Base-by-base conservation (phyloP, 257 asterid species). In the Solanum etuberosum region DNA sequence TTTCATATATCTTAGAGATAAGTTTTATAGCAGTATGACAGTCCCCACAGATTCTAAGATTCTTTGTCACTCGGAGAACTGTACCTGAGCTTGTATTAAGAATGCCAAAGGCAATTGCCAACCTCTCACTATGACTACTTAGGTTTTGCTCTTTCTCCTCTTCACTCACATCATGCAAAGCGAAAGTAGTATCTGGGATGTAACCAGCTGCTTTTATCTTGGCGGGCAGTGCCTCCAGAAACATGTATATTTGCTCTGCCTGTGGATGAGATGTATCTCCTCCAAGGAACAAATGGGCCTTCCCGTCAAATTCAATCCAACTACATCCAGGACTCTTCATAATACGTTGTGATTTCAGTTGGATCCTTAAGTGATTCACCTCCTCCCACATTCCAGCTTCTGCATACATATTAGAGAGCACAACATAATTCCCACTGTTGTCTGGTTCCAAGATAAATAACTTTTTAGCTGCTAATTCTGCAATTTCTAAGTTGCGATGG, bases 361-460 rank as follows among this genome's bases (percentile, higher is more conserved):
- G 87, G 18, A 91, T 88, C 89, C 98, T 91, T 88, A 96, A 84
- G 57, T 87, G 77, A 27, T 90, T 89, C 87, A 91, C 98, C 85
- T 94, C 92, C 29, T 94, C 98, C 99, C 98, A 96, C 98, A 95
- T 93, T 25, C 93, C 90, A 15, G 94, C 97, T 86, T 95, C 97
- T 6, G 98, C 98, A 63, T 95, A 95, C 98, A 96, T 96, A 84
- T 96, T 96, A 54, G 98, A 95, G 20, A 96, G 95, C 65, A 92
- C 83, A 3, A 89, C 92, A 32, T 93, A 95, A 88, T 93, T 96
- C 87, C 97, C 98, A 86, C 98, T 92, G 63, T 92, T 93, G 14
- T 90, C 93, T 1, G 98, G 98, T 90, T 95, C 99, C 71, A 96
- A 81, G 70, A 92, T 37, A 86, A 95, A 93, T 71, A 95, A 70